Evolutionary conservation across 2,329 filamentous ascomycete genomes (phyloP), one percentile per base, ranked within the genome.

Genomic region (Amylocarpus encephaloides): DNA sequence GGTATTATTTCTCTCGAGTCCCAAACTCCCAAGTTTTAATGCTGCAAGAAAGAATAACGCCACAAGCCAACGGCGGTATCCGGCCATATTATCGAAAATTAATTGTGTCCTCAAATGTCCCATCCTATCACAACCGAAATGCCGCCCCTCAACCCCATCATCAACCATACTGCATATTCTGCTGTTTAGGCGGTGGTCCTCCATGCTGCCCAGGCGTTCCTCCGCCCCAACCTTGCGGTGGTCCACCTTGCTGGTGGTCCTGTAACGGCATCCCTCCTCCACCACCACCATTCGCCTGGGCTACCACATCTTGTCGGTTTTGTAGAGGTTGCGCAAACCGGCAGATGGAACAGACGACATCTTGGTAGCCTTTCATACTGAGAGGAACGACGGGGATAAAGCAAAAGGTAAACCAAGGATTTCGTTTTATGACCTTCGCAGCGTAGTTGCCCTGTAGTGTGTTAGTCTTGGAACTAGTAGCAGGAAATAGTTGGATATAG

Each of bases 381-480:
- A 90, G 83, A 0, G 86, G 86, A 22, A 91, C 74, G 41, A 91
- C 67, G 43, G 86, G 86, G 47, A 89, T 69, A 68, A 86, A 89
- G 73, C 86, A 90, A 63, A 90, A 82, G 5, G 86, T 90, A 63
- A 90, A 90, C 83, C 85, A 89, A 38, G 81, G 80, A 52, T 83
- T 75, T 51, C 74, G 76, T 67, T 83, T 83, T 62, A 81, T 72
- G 50, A 83, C 80, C 54, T 71, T 72, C 12, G 73, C 81, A 2
- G 75, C 72, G 68, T 77, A 80, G 71, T 85, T 85, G 46, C 81
- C 80, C 64, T 67, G 44, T 13, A 3, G 29, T 11, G 19, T 16
- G 40, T 49, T 50, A 53, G 53, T 44, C 26, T 13, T 6, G 9
- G 2, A 15, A 32, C 18, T 22, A 16, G 18, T 16, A 7, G 13